Conservation (phyloP, 2,329 filamentous ascomycete species). For the Paecilomyces fulvus region DNA sequence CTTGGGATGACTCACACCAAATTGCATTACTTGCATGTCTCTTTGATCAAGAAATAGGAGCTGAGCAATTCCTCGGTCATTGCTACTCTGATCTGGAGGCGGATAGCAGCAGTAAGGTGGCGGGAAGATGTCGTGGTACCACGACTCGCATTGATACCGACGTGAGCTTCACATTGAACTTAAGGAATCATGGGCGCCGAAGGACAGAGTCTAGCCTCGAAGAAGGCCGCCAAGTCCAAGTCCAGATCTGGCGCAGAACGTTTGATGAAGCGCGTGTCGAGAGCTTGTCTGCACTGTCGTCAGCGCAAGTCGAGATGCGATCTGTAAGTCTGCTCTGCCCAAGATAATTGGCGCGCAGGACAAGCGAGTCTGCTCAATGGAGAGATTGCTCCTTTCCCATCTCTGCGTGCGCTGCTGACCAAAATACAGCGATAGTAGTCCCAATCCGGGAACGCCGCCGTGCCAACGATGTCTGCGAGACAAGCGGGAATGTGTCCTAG, state of each 20-base stretch:
- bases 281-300: slow-evolving; percentile 42
- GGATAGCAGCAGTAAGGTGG: neutral
- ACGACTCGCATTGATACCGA: neutral
- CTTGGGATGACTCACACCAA: neutral
- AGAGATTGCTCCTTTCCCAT: slow-evolving; percentile 7
- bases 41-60: neutral
- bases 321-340: slow-evolving; percentile 33
- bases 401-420: slow-evolving; percentile 12
- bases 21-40: neutral
- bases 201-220: neutral
- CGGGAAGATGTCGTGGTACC: neutral
- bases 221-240: slow-evolving; percentile 8
- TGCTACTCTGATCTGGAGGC: neutral
- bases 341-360: neutral
- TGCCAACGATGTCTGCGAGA: slow-evolving; percentile 52
- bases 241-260: slow-evolving; percentile 20
- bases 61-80: neutral
- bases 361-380: slow-evolving; percentile 2
- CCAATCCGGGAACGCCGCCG: slow-evolving; percentile 43
- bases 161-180: neutral
- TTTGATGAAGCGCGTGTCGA: slow-evolving; percentile 38
- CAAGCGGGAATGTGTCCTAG: slow-evolving; percentile 50
- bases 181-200: slow-evolving; percentile 4
- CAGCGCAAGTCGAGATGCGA: slow-evolving; percentile 45
- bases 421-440: slow-evolving; percentile 33